phyloP scores from a whole-genome alignment of 1,284 basidiomycete genomes.

The Phellopilus nigrolimitatus region DNA sequence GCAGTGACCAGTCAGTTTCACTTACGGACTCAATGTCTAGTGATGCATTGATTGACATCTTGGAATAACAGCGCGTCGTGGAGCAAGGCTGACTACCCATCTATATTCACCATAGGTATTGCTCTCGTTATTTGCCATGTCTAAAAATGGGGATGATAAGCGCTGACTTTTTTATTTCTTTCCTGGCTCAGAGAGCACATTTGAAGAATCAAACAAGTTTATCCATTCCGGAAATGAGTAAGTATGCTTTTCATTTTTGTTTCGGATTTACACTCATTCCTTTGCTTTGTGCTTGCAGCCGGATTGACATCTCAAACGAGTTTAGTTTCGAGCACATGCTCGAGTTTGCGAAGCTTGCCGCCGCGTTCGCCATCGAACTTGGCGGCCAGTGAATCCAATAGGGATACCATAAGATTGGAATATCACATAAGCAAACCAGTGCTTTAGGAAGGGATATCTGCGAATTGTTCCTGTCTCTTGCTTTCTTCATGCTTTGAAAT shows the following conservation, averaged over 20 bases:
- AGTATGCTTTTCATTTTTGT: slow-evolving; percentile 28
- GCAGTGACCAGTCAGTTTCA: slow-evolving; percentile 82
- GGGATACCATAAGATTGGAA: background rate
- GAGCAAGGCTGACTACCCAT: slow-evolving; percentile 80
- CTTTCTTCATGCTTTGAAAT: slow-evolving; percentile 18
- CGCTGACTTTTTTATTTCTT: slow-evolving; percentile 21
- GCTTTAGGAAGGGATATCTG: too few relatives aligned
- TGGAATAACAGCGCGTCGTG: slow-evolving; percentile 64
- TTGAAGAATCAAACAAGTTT: slow-evolving; percentile 72
- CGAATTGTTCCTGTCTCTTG: too few relatives aligned
- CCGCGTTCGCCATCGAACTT: slow-evolving; percentile 81
- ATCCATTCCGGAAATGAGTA: slow-evolving; percentile 83
- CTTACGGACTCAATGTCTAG: slow-evolving; percentile 21
- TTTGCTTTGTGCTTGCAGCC: slow-evolving; percentile 37
- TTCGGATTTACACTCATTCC: slow-evolving; percentile 22
- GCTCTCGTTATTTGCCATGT: slow-evolving; percentile 18
- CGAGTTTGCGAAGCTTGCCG: slow-evolving; percentile 86
- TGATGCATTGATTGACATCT: slow-evolving; percentile 17
- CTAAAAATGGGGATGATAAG: slow-evolving; percentile 19
- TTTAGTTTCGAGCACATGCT: slow-evolving; percentile 84
- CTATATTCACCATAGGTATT: slow-evolving; percentile 77
- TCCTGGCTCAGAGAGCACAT: slow-evolving; percentile 53
- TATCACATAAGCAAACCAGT: too few relatives aligned
- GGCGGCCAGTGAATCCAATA: slow-evolving; percentile 46
- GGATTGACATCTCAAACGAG: slow-evolving; percentile 79